A percentile compares a stretch with the other conserved stretches of the same genome.
phyloP scores from a whole-genome alignment of 1,284 basidiomycete species.

The Boletellus sp. region DNA sequence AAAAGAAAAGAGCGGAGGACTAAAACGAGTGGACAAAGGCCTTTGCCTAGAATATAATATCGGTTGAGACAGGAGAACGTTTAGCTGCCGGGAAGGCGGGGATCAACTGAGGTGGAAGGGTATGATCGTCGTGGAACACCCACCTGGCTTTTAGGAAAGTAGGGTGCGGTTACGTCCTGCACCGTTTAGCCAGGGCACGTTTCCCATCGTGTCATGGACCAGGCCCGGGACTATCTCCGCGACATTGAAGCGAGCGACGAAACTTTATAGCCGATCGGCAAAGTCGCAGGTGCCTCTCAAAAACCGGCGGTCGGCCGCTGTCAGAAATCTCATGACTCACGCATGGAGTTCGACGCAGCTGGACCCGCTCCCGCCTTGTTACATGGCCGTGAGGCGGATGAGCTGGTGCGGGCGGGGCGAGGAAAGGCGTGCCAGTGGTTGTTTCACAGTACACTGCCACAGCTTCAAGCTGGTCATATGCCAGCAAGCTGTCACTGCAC shows the following conservation, averaged over 20 bases:
- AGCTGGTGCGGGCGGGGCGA: too few species aligned
- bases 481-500: too few species aligned
- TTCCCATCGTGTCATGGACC: conserved; percentile 11
- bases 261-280: conserved; percentile 12
- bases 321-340: background rate
- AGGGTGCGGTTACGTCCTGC: background rate
- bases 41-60: background rate
- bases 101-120: background rate
- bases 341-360: background rate
- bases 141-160: conserved; percentile 11
- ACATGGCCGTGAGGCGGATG: too few species aligned
- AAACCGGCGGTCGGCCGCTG: too few species aligned
- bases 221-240: conserved; percentile 24
- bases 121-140: background rate
- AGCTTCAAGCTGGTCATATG: too few species aligned
- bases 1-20: background rate
- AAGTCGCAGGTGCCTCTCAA: background rate
- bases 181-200: background rate
- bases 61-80: too few species aligned
- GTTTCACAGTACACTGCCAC: too few species aligned
- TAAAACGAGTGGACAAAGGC: conserved; percentile 1
- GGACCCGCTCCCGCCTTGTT: too few species aligned
- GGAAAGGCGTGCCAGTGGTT: too few species aligned
- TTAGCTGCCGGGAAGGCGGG: too few species aligned
- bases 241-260: conserved; percentile 4